Evolutionary conservation across 148 eudicot species (phyloP).

Genomic region (Nepenthes gracilis): DNA sequence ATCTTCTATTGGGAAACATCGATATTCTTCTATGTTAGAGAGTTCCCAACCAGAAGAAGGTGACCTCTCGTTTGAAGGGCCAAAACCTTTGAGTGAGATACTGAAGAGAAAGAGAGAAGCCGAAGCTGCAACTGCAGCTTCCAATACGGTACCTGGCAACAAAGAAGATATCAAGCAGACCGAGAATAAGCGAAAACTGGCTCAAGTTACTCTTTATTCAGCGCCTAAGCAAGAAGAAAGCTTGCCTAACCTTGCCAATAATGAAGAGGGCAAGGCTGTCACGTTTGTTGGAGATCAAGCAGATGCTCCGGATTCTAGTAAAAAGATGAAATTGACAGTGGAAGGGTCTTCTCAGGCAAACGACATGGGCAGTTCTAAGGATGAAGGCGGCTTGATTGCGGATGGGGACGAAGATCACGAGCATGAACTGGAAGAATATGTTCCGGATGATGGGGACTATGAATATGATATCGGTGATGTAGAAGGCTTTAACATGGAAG

Average conservation of each 20-base stretch:
- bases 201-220: too few relatives aligned
- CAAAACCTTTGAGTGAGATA: conserved; percentile 86
- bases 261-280: too few relatives aligned
- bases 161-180: too few relatives aligned
- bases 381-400: conserved; percentile 26
- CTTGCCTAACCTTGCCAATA: too few relatives aligned
- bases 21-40: conserved; percentile 13
- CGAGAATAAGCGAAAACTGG: too few relatives aligned
- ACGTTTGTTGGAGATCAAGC: too few relatives aligned
- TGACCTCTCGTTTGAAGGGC: conserved; percentile 64
- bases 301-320: too few relatives aligned
- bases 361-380: conserved; percentile 12
- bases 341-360: conserved; percentile 1
- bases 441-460: conserved; percentile 42
- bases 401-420: conserved; percentile 25
- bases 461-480: conserved; percentile 61
- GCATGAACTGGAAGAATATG: conserved; percentile 21
- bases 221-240: too few relatives aligned
- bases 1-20: conserved; percentile 44
- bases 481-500: conserved; percentile 50
- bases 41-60: conserved; percentile 29
- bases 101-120: conserved; percentile 62
- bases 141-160: too few relatives aligned
- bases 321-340: conserved; percentile 1
- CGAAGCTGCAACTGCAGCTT: background rate